Conservation (phyloP, 1,139 yeast genomes). For the Scheffersomyces parashehatae region DNA sequence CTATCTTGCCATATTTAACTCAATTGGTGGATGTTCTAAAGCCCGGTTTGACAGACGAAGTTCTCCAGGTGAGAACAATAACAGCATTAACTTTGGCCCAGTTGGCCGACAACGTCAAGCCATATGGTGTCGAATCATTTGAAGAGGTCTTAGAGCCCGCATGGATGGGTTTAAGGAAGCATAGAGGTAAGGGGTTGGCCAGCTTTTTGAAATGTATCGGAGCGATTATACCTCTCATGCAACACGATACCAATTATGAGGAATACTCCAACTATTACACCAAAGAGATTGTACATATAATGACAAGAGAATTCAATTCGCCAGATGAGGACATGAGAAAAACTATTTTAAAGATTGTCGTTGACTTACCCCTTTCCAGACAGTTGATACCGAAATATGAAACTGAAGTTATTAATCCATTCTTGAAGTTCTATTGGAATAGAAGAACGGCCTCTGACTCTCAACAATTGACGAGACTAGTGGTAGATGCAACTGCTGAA, state of each 20-base stretch:
- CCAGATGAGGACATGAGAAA: conserved; percentile 91
- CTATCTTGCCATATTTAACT: conserved; percentile 68
- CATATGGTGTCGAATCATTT: conserved; percentile 90
- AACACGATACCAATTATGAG: conserved; percentile 46
- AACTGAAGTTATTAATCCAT: conserved; percentile 55
- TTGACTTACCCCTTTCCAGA: conserved; percentile 32
- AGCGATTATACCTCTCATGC: conserved; percentile 81
- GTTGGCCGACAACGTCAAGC: conserved; percentile 82
- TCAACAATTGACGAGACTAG: conserved; percentile 52
- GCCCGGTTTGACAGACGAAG: conserved; percentile 69
- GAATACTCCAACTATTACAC: conserved; percentile 83
- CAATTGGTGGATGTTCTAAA: conserved; percentile 63
- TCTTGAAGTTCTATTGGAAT: conserved; percentile 77
- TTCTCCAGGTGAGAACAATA: conserved; percentile 62
- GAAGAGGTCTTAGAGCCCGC: conserved; percentile 70
- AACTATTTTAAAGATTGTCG: conserved; percentile 54
- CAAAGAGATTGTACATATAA: conserved; percentile 64
- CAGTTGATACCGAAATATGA: conserved; percentile 30
- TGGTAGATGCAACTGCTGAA: conserved; percentile 71
- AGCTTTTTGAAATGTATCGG: conserved; percentile 81
- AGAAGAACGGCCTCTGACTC: conserved; percentile 63
- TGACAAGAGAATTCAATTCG: conserved; percentile 71
- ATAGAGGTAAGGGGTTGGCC: conserved; percentile 77
- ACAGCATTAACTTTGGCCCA: conserved; percentile 74
- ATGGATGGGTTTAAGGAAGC: conserved; percentile 77